Conservation (phyloP, 2,329 filamentous ascomycete species). For the Annulohypoxylon truncatum region DNA sequence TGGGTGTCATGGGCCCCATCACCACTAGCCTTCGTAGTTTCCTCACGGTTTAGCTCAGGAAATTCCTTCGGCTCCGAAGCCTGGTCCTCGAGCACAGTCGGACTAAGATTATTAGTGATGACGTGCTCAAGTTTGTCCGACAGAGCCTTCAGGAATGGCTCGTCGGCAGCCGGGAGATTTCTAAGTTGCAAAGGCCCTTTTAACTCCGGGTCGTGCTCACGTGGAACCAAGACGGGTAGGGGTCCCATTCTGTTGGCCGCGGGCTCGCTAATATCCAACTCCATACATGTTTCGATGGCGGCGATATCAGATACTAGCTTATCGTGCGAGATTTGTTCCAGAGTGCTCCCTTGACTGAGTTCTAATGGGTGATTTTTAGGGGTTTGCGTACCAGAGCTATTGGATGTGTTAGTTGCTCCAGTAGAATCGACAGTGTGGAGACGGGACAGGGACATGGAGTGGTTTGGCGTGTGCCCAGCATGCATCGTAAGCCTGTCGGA, state of each 20-base stretch:
- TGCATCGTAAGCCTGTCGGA: slow-evolving; percentile 68
- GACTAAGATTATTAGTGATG: slow-evolving; percentile 59
- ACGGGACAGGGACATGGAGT: slow-evolving; percentile 64
- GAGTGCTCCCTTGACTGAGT: slow-evolving; percentile 16
- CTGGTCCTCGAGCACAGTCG: slow-evolving; percentile 54
- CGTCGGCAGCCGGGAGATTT: slow-evolving; percentile 67
- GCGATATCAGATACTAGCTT: slow-evolving; percentile 22
- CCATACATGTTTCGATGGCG: slow-evolving; percentile 29
- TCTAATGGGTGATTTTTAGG: slow-evolving; percentile 47
- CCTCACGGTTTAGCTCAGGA: slow-evolving; percentile 8
- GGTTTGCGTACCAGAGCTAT: slow-evolving; percentile 56
- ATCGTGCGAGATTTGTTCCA: not conserved
- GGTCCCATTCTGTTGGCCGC: slow-evolving; percentile 3
- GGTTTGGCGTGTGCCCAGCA: slow-evolving; percentile 72
- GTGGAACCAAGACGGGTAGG: slow-evolving; percentile 52
- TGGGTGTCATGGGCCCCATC: slow-evolving; percentile 30
- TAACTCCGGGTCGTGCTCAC: slow-evolving; percentile 59
- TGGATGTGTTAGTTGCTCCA: slow-evolving; percentile 53
- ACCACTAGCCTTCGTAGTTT: slow-evolving; percentile 2
- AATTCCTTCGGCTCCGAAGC: slow-evolving; percentile 9
- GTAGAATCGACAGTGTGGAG: slow-evolving; percentile 60
- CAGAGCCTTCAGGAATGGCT: slow-evolving; percentile 63
- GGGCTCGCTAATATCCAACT: not conserved
- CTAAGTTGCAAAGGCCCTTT: slow-evolving; percentile 65
- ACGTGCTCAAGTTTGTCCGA: slow-evolving; percentile 64